These are phyloP conservation scores for Ascochyta pisi DNA, from an alignment of 2,329 filamentous ascomycete genomes.

Conservation along the genomic window DNA sequence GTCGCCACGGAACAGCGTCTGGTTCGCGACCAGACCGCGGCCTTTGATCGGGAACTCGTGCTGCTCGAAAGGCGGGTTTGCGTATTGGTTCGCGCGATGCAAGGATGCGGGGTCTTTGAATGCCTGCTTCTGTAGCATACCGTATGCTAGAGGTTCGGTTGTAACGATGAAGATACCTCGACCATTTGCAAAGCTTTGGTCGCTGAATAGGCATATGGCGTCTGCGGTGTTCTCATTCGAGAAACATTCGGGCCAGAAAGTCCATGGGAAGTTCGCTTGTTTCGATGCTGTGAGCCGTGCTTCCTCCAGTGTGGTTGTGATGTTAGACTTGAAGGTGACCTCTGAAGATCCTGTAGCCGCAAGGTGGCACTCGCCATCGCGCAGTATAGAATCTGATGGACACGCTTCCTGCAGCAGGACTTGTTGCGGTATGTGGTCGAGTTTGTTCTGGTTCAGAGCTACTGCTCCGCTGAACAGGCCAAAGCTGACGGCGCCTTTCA, in stretches of 20 bases:
- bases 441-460: constrained; percentile 30
- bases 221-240: constrained; percentile 33
- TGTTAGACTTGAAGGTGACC: constrained; percentile 29
- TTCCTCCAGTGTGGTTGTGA: constrained; percentile 32
- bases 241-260: constrained; percentile 44
- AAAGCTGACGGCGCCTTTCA: constrained; percentile 31
- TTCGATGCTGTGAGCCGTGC: constrained; percentile 28
- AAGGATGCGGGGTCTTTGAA: constrained; percentile 33
- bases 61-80: constrained; percentile 37
- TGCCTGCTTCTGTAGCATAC: constrained; percentile 38
- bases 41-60: constrained; percentile 44
- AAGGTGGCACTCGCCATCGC: constrained; percentile 35
- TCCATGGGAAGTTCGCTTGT: constrained; percentile 39
- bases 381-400: constrained; percentile 30
- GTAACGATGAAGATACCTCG: constrained; percentile 44
- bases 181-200: constrained; percentile 39
- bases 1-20: constrained; percentile 43
- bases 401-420: constrained; percentile 33
- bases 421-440: constrained; percentile 29
- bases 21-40: constrained; percentile 44
- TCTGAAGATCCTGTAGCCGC: constrained; percentile 11
- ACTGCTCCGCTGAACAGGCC: constrained; percentile 31
- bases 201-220: constrained; percentile 41
- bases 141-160: constrained; percentile 34
- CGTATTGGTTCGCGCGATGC: constrained; percentile 30